A percentile compares a stretch with the other conserved stretches of the same genome.
Conservation (phyloP, 2,329 filamentous ascomycete genomes). For the Xenosphaeropsis pyriputrescens region DNA sequence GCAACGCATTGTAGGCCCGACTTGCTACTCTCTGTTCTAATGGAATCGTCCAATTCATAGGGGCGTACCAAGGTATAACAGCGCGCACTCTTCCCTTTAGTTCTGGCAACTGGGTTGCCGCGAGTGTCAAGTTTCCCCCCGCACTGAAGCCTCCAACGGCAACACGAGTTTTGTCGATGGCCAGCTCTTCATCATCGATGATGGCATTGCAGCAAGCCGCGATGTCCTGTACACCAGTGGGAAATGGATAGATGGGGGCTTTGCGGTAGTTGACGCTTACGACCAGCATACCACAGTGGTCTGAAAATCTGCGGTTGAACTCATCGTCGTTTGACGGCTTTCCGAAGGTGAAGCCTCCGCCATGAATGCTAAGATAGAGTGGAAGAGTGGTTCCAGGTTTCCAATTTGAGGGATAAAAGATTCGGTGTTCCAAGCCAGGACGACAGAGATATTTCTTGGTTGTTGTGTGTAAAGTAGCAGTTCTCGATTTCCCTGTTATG, state of each 20-base stretch:
- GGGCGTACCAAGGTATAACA: conserved; percentile 27
- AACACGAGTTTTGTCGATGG: conserved; percentile 26
- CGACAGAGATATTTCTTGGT: conserved; percentile 11
- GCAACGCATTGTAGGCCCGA: conserved; percentile 17
- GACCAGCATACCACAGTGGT: conserved; percentile 25
- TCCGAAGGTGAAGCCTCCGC: conserved; percentile 32
- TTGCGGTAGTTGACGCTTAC: conserved; percentile 33
- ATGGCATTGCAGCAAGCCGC: conserved; percentile 25
- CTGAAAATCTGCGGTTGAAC: conserved; percentile 29
- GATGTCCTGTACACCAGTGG: conserved; percentile 27
- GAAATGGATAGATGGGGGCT: conserved; percentile 28
- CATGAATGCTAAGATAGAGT: conserved; percentile 33
- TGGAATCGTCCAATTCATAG: conserved; percentile 23
- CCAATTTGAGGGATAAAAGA: conserved; percentile 25
- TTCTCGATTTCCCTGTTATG: no score
- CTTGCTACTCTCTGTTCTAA: conserved; percentile 14
- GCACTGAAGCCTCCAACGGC: conserved; percentile 33
- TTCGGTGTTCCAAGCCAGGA: conserved; percentile 12
- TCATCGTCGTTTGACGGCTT: conserved; percentile 26
- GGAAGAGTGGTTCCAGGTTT: conserved; percentile 20
- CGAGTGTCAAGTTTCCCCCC: conserved; percentile 31
- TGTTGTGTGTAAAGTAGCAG: no score
- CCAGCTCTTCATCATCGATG: conserved; percentile 26
- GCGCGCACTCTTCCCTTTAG: conserved; percentile 20
- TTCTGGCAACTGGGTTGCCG: conserved; percentile 22